Conservation (phyloP, 1,139 yeast species). For the Suhomyces chickasaworum region DNA sequence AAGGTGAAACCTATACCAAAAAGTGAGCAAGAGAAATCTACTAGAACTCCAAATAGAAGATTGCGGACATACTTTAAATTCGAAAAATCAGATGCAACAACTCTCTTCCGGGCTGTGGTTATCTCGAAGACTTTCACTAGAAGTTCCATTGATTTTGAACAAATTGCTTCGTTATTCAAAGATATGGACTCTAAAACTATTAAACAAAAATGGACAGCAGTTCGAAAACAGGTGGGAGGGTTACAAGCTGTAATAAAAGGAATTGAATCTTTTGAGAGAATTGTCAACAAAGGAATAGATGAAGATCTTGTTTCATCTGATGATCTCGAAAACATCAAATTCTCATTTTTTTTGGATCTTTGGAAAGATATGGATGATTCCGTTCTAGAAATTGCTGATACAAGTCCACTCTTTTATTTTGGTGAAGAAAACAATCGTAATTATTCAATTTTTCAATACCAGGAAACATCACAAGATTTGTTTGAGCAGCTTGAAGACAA, state of each 20-base stretch:
- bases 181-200: slow-evolving; percentile 41
- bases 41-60: slow-evolving; percentile 18
- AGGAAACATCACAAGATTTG: slow-evolving; percentile 28
- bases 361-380: slow-evolving; percentile 58
- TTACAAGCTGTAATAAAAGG: slow-evolving; percentile 52
- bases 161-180: slow-evolving; percentile 50
- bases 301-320: slow-evolving; percentile 47
- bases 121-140: slow-evolving; percentile 59
- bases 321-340: slow-evolving; percentile 51
- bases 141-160: slow-evolving; percentile 57
- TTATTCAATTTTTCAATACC: slow-evolving; percentile 28
- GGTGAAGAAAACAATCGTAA: slow-evolving; percentile 30
- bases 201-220: slow-evolving; percentile 61
- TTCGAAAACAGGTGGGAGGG: slow-evolving; percentile 60
- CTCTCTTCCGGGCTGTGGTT: slow-evolving; percentile 58
- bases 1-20: slow-evolving; percentile 14
- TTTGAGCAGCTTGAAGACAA: slow-evolving; percentile 44
- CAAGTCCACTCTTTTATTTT: slow-evolving; percentile 37
- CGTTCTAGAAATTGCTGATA: slow-evolving; percentile 30
- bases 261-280: slow-evolving; percentile 58
- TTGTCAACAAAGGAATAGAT: slow-evolving; percentile 54
- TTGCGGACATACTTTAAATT: slow-evolving; percentile 31
- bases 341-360: slow-evolving; percentile 50
- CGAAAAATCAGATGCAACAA: slow-evolving; percentile 49
- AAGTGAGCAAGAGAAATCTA: slow-evolving; percentile 10